A percentile compares a stretch with the other conserved stretches of the same genome.
phyloP scores from a whole-genome alignment of 192 early-diverging fungal genomes.

The Kickxella alabastrina region DNA sequence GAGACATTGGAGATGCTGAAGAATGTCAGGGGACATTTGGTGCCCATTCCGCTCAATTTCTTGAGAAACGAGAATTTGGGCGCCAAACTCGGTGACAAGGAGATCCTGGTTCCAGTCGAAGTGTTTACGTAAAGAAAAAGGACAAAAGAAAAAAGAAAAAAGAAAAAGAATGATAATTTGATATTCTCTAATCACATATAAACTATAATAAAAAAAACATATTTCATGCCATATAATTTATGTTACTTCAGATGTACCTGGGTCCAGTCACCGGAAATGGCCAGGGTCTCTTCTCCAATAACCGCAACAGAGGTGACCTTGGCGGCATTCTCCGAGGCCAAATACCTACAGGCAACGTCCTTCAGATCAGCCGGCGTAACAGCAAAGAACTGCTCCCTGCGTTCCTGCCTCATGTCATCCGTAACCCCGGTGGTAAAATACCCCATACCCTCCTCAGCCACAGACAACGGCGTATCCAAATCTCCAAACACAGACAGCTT shows the following conservation, averaged over 20 bases:
- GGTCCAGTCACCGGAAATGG: conserved; percentile 38
- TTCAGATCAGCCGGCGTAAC: conserved; percentile 67
- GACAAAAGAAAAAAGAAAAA: not conserved
- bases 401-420: conserved; percentile 81
- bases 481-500: conserved; percentile 85
- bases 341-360: conserved; percentile 66
- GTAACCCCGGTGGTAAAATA: conserved; percentile 73
- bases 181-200: too few relatives aligned
- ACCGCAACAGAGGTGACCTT: conserved; percentile 29
- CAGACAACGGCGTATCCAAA: conserved; percentile 82
- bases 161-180: not conserved
- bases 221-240: too few relatives aligned
- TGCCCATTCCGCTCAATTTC: conserved; percentile 51
- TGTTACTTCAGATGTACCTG: conserved; percentile 20
- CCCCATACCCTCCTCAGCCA: conserved; percentile 80
- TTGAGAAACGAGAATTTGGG: conserved; percentile 49
- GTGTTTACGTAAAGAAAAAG: conserved; percentile 32
- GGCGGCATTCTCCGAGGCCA: conserved; percentile 19
- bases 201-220: not conserved
- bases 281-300: conserved; percentile 43
- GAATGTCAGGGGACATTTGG: conserved; percentile 44
- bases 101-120: conserved; percentile 47
- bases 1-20: conserved; percentile 36
- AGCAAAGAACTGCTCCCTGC: conserved; percentile 71
- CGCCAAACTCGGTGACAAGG: conserved; percentile 47